phyloP scores from a whole-genome alignment of 2,329 filamentous ascomycete species.

The Clonostachys sp. region DNA sequence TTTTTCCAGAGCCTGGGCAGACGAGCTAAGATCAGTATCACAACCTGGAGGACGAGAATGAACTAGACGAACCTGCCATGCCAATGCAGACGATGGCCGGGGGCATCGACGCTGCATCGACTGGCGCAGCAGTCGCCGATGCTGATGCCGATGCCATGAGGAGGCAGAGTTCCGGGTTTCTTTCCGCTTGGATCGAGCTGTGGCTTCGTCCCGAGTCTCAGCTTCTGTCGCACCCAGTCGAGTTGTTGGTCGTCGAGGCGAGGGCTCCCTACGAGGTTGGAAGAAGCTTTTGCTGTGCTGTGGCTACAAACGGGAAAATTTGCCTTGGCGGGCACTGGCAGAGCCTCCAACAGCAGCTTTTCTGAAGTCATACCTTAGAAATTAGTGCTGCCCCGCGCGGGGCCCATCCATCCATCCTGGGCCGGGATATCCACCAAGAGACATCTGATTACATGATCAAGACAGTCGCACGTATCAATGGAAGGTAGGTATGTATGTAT shows the following conservation, averaged over 20 bases:
- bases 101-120: constrained; percentile 38
- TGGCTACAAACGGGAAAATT: background rate
- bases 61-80: constrained; percentile 70
- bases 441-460: too few species aligned
- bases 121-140: background rate
- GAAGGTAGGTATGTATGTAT: too few species aligned
- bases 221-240: too few species aligned
- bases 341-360: background rate
- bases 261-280: constrained; percentile 9
- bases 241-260: constrained; percentile 18
- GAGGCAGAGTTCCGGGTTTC: too few species aligned
- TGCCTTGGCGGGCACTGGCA: too few species aligned
- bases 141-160: background rate
- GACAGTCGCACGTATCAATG: too few species aligned
- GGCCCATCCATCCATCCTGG: too few species aligned
- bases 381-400: background rate
- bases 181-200: too few species aligned
- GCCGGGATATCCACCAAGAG: too few species aligned
- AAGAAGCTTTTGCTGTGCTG: background rate
- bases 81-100: constrained; percentile 89
- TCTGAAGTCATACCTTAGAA: background rate
- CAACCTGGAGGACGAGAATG: background rate
- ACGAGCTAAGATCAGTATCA: constrained; percentile 1
- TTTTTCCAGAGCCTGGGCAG: constrained; percentile 80
- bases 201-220: too few species aligned